Evolutionary conservation across 495 filamentous ascomycete species (phyloP).

Genomic region (Xylaria curta): DNA sequence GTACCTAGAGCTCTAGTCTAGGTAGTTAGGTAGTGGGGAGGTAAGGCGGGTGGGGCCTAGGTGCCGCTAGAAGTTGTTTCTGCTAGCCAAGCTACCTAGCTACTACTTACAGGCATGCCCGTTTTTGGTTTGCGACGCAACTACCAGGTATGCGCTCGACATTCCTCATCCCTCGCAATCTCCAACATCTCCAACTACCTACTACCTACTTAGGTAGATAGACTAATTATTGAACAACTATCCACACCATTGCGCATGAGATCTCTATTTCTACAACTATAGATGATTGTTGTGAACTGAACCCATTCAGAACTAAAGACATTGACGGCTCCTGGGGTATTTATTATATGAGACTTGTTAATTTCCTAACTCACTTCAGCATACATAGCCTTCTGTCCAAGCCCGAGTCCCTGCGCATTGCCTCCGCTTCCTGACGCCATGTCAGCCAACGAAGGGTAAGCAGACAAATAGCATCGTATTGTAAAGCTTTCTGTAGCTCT

Average conservation of each 20-base stretch:
- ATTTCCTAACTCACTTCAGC: constrained; percentile 24
- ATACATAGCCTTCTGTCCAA: constrained; percentile 14
- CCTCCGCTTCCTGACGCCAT: constrained; percentile 23
- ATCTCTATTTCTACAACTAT: background rate
- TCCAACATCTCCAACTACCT: background rate
- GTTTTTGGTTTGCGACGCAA: constrained; percentile 7
- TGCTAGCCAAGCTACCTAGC: too few relatives aligned
- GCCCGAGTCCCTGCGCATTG: background rate
- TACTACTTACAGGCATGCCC: too few relatives aligned
- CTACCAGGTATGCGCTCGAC: background rate
- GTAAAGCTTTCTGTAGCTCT: constrained; percentile 27
- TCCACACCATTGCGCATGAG: background rate
- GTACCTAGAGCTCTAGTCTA: background rate
- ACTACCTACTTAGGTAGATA: constrained; percentile 7
- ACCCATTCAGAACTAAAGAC: background rate
- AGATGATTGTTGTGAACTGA: constrained; percentile 12
- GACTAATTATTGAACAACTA: constrained; percentile 3
- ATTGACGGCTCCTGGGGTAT: background rate
- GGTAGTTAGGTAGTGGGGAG: too few relatives aligned
- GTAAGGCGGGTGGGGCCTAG: background rate
- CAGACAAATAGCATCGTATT: constrained; percentile 1
- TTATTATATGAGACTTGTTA: constrained; percentile 12
- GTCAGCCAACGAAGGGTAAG: constrained; percentile 37
- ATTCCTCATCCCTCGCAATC: constrained; percentile 14
- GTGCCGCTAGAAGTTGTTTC: background rate